Conservation (phyloP, 1,284 basidiomycete species). For the Ustilago trichophora region DNA sequence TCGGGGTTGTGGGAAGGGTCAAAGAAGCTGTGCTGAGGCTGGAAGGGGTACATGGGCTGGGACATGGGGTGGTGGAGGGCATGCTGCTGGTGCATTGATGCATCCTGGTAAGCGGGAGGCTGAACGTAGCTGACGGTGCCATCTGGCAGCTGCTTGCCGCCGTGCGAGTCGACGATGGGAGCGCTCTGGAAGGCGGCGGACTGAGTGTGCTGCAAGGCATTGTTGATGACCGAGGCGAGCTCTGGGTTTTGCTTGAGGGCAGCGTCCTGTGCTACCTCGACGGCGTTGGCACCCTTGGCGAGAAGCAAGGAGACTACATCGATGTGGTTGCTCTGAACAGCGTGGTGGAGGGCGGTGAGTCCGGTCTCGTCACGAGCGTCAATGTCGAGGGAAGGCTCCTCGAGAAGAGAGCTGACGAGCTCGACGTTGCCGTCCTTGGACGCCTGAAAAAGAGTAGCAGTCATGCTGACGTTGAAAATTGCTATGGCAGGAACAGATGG, state of each 20-base stretch:
- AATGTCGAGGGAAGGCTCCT: slow-evolving; percentile 43
- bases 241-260: slow-evolving; percentile 42
- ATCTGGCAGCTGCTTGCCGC: slow-evolving; percentile 55
- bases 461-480: slow-evolving; percentile 42
- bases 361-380: slow-evolving; percentile 49
- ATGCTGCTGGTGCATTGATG: slow-evolving; percentile 26
- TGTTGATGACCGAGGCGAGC: slow-evolving; percentile 33
- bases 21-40: slow-evolving; percentile 34
- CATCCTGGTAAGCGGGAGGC: slow-evolving; percentile 33
- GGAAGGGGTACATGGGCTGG: slow-evolving; percentile 37
- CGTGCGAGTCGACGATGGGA: slow-evolving; percentile 44
- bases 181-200: slow-evolving; percentile 40
- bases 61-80: slow-evolving; percentile 25
- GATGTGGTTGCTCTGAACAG: slow-evolving; percentile 49
- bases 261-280: slow-evolving; percentile 23
- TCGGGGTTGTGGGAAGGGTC: slow-evolving; percentile 49
- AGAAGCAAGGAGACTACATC: slow-evolving; percentile 59
- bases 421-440: slow-evolving; percentile 54
- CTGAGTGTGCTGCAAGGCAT: slow-evolving; percentile 42
- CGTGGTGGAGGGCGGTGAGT: slow-evolving; percentile 47
- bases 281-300: slow-evolving; percentile 38
- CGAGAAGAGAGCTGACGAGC: slow-evolving; percentile 49
- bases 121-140: slow-evolving; percentile 56
- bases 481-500: slow-evolving; percentile 16
- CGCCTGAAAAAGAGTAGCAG: slow-evolving; percentile 54